These are phyloP conservation scores for Mollisia scopiformis DNA, from an alignment of 2,329 filamentous ascomycete species.

Conservation along the genomic window DNA sequence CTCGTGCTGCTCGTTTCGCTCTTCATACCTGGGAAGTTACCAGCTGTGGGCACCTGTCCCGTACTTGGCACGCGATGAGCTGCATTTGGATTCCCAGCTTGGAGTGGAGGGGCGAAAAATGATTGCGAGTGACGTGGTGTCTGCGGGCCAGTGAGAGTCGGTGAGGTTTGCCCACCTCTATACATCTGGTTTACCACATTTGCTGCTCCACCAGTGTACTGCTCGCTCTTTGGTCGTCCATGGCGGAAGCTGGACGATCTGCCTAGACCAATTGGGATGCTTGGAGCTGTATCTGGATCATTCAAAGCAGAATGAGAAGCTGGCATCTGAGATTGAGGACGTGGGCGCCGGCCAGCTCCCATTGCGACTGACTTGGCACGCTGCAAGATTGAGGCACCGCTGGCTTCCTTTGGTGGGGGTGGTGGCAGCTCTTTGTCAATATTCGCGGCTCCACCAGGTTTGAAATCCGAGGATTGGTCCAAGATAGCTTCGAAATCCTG, in stretches of 20 bases:
- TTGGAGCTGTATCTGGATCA: constrained; percentile 75
- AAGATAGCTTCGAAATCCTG: constrained; percentile 94
- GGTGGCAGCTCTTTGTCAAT: constrained; percentile 84
- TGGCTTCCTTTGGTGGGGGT: constrained; percentile 53
- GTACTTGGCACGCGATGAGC: constrained; percentile 53
- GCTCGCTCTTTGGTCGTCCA: constrained; percentile 63
- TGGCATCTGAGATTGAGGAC: constrained; percentile 62
- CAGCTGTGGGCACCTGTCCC: constrained; percentile 51
- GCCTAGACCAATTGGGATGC: constrained; percentile 69
- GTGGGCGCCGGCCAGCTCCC: constrained; percentile 46
- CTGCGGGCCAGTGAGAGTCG: constrained; percentile 52
- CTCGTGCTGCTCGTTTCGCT: constrained; percentile 58
- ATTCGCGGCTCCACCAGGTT: constrained; percentile 40
- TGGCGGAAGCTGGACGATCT: constrained; percentile 58
- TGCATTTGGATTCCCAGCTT: constrained; percentile 55
- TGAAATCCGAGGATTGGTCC: constrained; percentile 73
- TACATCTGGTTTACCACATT: constrained; percentile 90
- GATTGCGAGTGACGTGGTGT: constrained; percentile 64
- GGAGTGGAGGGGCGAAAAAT: constrained; percentile 59
- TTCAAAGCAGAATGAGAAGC: constrained; percentile 47
- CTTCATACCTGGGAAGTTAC: constrained; percentile 68
- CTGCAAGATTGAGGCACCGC: constrained; percentile 56
- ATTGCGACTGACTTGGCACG: constrained; percentile 64
- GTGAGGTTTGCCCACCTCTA: constrained; percentile 66
- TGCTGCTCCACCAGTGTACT: constrained; percentile 61